Base-by-base conservation (phyloP, 495 filamentous ascomycete species). In the Neurospora pannonica region DNA sequence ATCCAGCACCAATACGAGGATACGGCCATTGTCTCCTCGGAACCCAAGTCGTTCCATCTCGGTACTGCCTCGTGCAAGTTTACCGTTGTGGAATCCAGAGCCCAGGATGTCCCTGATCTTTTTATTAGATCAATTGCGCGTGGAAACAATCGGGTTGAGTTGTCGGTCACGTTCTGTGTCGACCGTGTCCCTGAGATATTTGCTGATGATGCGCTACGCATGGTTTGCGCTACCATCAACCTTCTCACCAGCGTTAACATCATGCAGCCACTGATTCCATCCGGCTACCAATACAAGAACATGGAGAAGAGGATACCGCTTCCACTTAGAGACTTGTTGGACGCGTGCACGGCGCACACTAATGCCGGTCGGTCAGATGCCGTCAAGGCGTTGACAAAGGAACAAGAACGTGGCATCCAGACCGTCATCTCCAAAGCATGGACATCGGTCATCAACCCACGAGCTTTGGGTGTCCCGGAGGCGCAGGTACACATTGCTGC, bases 1-100 rank as follows among this genome's bases (percentile, higher is more conserved):
- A 80, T 87, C 4, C 83, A 83, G 62, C 85, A 86, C 69, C 83
- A 82, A 73, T 78, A 76, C 75, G 80, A 84, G 54, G 81, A 84
- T 70, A 78, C 77, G 3, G 77, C 78, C 31, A 79, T 83, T 71
- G 75, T 70, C 71, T 77, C 81, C 1, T 38, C 73, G 7, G 81
- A 82, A 71, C 75, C 78, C 24, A 81, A 82, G 74, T 73, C 77
- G 2, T 86, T 86, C 71, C 78, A 81, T 70, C 80, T 86, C 28
- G 85, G 84, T 39, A 69, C 78, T 11, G 81, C 83, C 2, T 70
- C 75, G 31, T 86, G 84, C 77, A 81, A 80, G 71, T 77, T 86
- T 60, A 79, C 77, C 40, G 78, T 81, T 74, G 72, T 78, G 10
- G 84, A 85, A 70, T 80, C 83, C 15, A 81, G 72, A 70, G 78